A percentile compares a stretch with the other conserved stretches of the same genome.
phyloP scores from a whole-genome alignment of 2,329 filamentous ascomycete species.

The Nigrograna mackinnonii region DNA sequence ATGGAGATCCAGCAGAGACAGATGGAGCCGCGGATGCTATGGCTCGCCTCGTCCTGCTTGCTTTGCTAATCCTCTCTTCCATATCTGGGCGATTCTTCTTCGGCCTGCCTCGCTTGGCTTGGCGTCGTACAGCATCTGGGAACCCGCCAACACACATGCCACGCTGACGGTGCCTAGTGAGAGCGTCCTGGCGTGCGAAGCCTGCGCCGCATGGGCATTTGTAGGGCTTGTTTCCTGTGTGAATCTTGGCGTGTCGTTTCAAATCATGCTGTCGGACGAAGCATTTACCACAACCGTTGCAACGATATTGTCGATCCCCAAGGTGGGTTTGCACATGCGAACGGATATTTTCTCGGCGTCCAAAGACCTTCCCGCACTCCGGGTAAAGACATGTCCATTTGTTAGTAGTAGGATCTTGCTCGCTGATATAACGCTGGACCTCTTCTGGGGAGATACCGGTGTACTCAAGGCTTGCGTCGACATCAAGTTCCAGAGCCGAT shows the following conservation, averaged over 20 bases:
- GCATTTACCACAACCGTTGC: conserved; percentile 89
- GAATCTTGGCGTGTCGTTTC: conserved; percentile 96
- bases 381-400: conserved; percentile 58
- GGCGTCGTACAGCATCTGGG: conserved; percentile 73
- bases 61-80: conserved; percentile 61
- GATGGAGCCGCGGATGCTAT: conserved; percentile 38
- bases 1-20: conserved; percentile 34
- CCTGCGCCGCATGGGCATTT: conserved; percentile 92
- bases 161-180: conserved; percentile 90
- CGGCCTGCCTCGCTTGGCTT: conserved; percentile 67
- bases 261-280: conserved; percentile 97
- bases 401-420: conserved; percentile 46
- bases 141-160: conserved; percentile 97
- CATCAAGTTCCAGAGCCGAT: conserved; percentile 48
- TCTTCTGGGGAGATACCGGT: conserved; percentile 89
- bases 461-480: conserved; percentile 67
- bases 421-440: conserved; percentile 53
- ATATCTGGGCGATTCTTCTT: conserved; percentile 65
- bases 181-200: conserved; percentile 92
- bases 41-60: conserved; percentile 53
- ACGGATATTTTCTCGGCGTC: conserved; percentile 98
- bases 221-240: conserved; percentile 94
- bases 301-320: conserved; percentile 93
- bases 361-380: conserved; percentile 85
- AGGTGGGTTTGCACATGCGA: conserved; percentile 98